Evolutionary conservation across 116 monocot genomes (phyloP).

Genomic region (Posidonia oceanica): DNA sequence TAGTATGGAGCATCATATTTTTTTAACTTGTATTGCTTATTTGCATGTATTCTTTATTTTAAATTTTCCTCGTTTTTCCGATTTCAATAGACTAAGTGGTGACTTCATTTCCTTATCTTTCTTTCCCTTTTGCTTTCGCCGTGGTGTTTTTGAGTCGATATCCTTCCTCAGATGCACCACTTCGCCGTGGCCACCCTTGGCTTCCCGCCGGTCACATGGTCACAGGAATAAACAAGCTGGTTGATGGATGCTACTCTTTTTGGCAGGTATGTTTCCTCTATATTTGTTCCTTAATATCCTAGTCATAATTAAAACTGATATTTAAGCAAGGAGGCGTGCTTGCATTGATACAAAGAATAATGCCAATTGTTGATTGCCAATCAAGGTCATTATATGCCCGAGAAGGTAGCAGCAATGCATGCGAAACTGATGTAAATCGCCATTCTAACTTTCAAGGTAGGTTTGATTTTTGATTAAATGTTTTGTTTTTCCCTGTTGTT

Average conservation of each 20-base stretch:
- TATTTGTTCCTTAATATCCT: constrained; percentile 2
- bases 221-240: constrained; percentile 93
- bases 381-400: neutral
- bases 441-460: constrained; percentile 16
- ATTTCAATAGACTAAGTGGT: too few species aligned
- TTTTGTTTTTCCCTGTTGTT: too few species aligned
- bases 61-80: too few species aligned
- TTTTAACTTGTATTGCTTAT: too few species aligned
- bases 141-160: too few species aligned
- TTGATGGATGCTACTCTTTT: constrained; percentile 99
- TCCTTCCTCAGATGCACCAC: too few species aligned
- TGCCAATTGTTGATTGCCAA: constrained; percentile 34
- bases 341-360: constrained; percentile 58
- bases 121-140: too few species aligned
- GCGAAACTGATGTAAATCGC: constrained; percentile 6
- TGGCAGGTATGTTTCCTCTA: constrained; percentile 69
- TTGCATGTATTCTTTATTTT: too few species aligned
- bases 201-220: too few species aligned
- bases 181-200: too few species aligned
- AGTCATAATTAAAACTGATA: neutral
- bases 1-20: too few species aligned
- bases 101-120: too few species aligned
- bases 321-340: constrained; percentile 51
- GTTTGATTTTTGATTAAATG: neutral
- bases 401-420: constrained; percentile 5